phyloP scores from a whole-genome alignment of 495 filamentous ascomycete species.

The Articulospora tetracladia region DNA sequence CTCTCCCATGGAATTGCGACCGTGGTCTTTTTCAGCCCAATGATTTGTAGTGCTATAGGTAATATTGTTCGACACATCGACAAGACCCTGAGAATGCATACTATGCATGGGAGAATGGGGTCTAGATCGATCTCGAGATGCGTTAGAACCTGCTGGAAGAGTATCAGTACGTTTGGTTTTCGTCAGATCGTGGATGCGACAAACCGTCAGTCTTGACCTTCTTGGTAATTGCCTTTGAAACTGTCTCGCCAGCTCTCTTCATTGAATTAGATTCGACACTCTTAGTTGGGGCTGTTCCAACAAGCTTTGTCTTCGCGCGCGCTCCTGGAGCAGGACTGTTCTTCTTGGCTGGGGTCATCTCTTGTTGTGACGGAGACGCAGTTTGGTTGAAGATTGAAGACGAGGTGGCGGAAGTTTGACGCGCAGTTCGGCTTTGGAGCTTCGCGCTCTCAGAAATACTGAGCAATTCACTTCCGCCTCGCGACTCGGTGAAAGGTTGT shows the following conservation, averaged over 20 bases:
- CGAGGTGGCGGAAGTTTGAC: constrained; percentile 6
- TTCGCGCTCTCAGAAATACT: constrained; percentile 24
- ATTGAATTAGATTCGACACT: background rate
- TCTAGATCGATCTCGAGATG: background rate
- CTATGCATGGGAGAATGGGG: background rate
- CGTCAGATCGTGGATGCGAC: background rate
- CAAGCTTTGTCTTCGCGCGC: background rate
- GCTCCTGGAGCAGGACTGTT: background rate
- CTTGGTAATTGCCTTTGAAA: background rate
- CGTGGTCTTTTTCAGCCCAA: constrained; percentile 20
- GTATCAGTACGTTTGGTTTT: background rate
- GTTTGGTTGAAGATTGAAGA: constrained; percentile 9
- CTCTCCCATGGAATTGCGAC: constrained; percentile 45
- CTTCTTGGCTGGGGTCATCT: constrained; percentile 2
- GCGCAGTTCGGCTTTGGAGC: constrained; percentile 15
- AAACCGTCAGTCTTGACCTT: background rate
- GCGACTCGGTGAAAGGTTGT: background rate
- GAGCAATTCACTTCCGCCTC: background rate
- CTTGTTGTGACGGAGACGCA: constrained; percentile 4
- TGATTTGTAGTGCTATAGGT: background rate
- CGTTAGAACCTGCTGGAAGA: background rate
- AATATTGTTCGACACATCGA: background rate
- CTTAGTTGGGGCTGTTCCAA: background rate
- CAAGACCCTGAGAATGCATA: background rate
- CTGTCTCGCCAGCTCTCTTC: background rate